A percentile compares a stretch with the other conserved stretches of the same genome.
Conservation (phyloP, 148 eudicot genomes). For the Rhododendron mucronatum region DNA sequence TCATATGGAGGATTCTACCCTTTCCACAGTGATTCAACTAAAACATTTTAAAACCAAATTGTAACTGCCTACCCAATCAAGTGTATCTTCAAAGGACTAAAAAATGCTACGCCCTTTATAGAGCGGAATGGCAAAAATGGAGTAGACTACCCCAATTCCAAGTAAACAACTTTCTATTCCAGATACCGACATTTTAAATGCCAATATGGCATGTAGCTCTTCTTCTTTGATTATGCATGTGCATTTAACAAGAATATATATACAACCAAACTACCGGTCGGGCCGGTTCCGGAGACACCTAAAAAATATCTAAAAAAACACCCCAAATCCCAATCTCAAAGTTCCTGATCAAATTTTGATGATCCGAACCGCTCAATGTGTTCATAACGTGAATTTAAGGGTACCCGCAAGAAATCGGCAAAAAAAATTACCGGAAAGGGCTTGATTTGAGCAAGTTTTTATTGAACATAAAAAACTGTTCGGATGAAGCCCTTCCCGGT, state of each 20-base stretch:
- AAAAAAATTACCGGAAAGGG: no score
- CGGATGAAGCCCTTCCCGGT: no score
- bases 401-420: no score
- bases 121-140: background rate
- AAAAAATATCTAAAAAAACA: no score
- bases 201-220: background rate
- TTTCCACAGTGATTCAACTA: background rate
- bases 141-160: background rate
- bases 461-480: no score
- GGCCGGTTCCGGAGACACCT: no score
- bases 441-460: no score
- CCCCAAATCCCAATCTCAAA: no score
- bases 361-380: no score
- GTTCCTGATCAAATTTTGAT: no score
- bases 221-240: background rate
- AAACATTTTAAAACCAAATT: background rate
- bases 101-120: background rate
- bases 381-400: no score
- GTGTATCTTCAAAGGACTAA: background rate
- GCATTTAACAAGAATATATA: conserved; percentile 1
- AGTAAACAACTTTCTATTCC: background rate
- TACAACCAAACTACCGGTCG: no score
- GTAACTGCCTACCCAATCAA: background rate
- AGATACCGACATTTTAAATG: background rate
- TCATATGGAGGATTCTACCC: background rate